Evolutionary conservation across 2,329 filamentous ascomycete species (phyloP), one percentile per base, ranked within the genome.

Genomic region (Dothideomycetes sp.): DNA sequence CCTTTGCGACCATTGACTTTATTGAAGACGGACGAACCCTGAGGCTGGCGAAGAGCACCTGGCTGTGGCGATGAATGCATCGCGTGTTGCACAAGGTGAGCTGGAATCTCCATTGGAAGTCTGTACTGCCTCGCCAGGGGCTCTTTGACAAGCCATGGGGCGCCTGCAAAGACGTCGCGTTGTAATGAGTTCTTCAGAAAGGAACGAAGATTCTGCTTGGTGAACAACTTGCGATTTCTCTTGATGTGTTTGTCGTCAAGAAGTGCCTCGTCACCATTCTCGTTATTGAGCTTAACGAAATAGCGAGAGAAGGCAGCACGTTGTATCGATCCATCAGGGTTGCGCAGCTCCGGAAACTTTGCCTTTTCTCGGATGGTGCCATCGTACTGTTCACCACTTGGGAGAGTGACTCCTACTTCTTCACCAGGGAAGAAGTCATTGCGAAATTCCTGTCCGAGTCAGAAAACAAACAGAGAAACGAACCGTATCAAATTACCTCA

Each of bases 141-240:
- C 24, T 82, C 74, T 64, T 93, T 95, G 13, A 96, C 89, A 41
- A 94, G 68, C 91, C 91, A 98, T 0, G 91, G 89, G 0, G 91
- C 91, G n/a, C 89, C 89, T 46, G 80, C 89, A 86, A 88, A 96
- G 4, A 86, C 77, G 55, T 96, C 91, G 46, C 89, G 72, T 2
- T 80, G 82, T n/a, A 95, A 82, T 0, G 87, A 91, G 61, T 93
- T 88, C 59, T 94, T 94, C 49, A 98, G 84, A 50, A 95, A 98
- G 5, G 87, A 86, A 23, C 89, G 80, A 28, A 98, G 70, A 60
- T 95, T 88, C 34, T 88, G 80, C 63, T 98, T 96, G 19, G 89
- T 95, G 58, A 96, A 98, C 33, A 85, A 75, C 53, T 89, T 94
- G 38, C 87, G 79, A 57, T 95, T 88, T 47, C 91, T 82, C 47